Conservation (phyloP, 192 early-diverging fungal genomes). For the Rhizophagus clarus region DNA sequence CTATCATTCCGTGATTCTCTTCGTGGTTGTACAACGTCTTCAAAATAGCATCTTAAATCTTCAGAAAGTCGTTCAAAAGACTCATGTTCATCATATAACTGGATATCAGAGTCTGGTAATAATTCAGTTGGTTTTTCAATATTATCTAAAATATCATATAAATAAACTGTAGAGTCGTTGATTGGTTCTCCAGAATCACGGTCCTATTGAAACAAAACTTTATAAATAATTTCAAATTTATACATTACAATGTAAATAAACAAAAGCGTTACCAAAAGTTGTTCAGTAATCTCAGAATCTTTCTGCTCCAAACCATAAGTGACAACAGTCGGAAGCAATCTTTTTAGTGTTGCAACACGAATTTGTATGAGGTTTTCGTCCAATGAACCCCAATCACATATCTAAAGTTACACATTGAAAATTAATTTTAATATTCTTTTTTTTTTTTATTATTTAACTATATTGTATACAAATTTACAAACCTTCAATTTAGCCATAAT, state of each 20-base stretch:
- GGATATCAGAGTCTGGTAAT: background rate
- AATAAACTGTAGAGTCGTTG: background rate
- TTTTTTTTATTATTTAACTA: no score
- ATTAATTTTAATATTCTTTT: background rate
- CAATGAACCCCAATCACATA: constrained; percentile 30
- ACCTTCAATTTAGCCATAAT: constrained; percentile 23
- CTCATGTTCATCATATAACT: background rate
- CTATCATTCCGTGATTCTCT: background rate
- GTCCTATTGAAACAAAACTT: background rate
- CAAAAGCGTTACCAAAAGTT: background rate
- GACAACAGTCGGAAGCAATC: background rate
- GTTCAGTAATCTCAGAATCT: background rate
- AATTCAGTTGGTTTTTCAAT: background rate
- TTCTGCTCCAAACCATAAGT: constrained; percentile 18
- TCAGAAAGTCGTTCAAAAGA: constrained; percentile 8
- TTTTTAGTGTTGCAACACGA: constrained; percentile 1
- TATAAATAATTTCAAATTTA: background rate
- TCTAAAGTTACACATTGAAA: background rate
- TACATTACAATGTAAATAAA: background rate
- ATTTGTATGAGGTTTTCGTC: constrained; percentile 19
- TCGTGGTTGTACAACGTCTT: constrained; percentile 12
- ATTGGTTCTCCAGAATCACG: constrained; percentile 16
- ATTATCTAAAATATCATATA: background rate
- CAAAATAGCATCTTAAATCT: constrained; percentile 10
- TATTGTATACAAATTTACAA: background rate